Conservation (phyloP, 495 filamentous ascomycete species). For the Aspergillus ostianus region DNA sequence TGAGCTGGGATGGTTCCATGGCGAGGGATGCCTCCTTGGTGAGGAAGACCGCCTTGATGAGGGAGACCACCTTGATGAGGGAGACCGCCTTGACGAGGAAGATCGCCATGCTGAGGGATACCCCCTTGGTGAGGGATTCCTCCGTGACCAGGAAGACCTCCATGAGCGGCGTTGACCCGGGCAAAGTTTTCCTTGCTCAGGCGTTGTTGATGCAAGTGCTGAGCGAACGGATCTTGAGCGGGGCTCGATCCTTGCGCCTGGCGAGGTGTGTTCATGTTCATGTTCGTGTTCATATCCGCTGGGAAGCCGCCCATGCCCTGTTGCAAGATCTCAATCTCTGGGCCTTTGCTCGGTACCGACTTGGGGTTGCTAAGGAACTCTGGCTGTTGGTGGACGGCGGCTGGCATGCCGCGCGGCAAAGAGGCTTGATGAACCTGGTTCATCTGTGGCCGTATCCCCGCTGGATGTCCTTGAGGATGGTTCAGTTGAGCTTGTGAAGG, state of each 20-base stretch:
- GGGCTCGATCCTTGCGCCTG: constrained; percentile 4
- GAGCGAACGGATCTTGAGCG: background rate
- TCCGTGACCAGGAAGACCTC: background rate
- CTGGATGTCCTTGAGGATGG: constrained; percentile 4
- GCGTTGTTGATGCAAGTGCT: background rate
- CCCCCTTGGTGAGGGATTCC: no score
- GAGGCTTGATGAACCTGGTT: background rate
- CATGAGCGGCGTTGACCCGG: background rate
- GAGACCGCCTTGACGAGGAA: background rate
- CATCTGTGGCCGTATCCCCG: constrained; percentile 1
- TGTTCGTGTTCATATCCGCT: background rate
- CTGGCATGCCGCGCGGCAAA: constrained; percentile 9
- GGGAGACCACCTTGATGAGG: background rate
- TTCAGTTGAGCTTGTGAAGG: constrained; percentile 1
- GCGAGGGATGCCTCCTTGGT: background rate
- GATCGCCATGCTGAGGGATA: no score
- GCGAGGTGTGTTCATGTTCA: background rate
- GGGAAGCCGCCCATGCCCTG: constrained; percentile 4
- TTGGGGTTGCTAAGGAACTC: background rate
- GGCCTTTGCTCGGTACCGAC: background rate
- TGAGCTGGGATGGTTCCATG: background rate
- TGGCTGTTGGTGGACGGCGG: constrained; percentile 1
- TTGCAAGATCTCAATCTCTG: background rate
- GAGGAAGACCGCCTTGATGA: background rate
- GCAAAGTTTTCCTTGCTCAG: background rate